phyloP scores from a whole-genome alignment of 306 rosid species.

The Sicyos baderoa region DNA sequence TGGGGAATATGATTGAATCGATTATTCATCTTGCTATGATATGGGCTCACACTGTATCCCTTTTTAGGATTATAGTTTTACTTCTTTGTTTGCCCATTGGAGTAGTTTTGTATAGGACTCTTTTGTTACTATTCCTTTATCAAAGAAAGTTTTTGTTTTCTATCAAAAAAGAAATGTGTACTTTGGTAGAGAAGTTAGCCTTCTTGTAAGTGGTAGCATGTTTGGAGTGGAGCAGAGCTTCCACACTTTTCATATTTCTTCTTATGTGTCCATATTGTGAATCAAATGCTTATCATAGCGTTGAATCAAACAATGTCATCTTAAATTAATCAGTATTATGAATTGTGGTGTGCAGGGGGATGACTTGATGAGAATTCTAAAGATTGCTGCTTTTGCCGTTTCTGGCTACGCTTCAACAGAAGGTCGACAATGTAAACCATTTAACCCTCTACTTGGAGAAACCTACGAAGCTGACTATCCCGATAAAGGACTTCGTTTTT shows the following conservation, averaged over 20 bases:
- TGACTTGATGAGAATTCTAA: slow-evolving; percentile 89
- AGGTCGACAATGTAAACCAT: slow-evolving; percentile 98
- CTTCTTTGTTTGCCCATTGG: no score
- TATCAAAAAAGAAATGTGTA: no score
- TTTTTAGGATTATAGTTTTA: no score
- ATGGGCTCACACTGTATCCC: no score
- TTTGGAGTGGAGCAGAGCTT: background rate
- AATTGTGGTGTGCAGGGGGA: slow-evolving; percentile 66
- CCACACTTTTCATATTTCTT: background rate
- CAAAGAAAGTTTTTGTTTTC: no score
- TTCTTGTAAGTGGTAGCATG: background rate
- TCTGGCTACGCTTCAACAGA: slow-evolving; percentile 96
- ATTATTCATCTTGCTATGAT: no score
- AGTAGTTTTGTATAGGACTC: no score
- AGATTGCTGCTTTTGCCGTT: slow-evolving; percentile 90
- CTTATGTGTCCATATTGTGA: background rate
- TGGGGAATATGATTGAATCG: no score
- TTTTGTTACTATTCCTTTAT: no score
- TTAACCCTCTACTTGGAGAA: slow-evolving; percentile 96
- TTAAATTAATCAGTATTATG: slow-evolving; percentile 19
- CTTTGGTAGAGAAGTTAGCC: background rate
- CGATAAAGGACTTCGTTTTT: slow-evolving; percentile 83
- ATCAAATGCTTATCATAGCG: background rate
- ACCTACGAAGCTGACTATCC: slow-evolving; percentile 98
- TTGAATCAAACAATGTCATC: background rate